Evolutionary conservation across 2,329 filamentous ascomycete species (phyloP).

Genomic region (Cladophialophora immunda): DNA sequence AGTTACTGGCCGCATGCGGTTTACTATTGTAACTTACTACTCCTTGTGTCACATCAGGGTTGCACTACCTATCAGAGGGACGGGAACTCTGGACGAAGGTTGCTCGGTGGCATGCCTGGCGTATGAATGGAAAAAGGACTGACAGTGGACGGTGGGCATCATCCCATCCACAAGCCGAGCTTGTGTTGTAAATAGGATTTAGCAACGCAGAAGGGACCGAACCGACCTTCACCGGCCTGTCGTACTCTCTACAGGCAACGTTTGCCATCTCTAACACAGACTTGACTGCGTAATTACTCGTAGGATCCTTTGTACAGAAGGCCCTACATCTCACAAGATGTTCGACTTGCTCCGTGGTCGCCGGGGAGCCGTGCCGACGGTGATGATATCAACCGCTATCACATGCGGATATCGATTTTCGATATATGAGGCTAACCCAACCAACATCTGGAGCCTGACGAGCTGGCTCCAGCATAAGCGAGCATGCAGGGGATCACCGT

Average conservation of each 20-base stretch:
- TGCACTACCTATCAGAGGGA: background rate
- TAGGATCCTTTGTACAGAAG: background rate
- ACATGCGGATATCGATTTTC: background rate
- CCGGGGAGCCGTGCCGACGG: background rate
- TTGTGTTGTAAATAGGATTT: background rate
- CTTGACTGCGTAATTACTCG: background rate
- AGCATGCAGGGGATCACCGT: conserved; percentile 17
- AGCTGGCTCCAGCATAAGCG: conserved; percentile 6
- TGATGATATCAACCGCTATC: background rate
- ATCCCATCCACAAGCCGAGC: background rate
- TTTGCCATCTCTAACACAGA: background rate
- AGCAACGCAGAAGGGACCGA: background rate
- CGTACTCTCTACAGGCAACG: background rate
- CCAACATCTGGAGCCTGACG: background rate
- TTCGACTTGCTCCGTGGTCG: background rate
- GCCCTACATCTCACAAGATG: background rate
- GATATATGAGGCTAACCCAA: background rate
- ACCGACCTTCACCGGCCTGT: background rate
- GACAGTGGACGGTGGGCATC: background rate
- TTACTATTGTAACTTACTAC: background rate
- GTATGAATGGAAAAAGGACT: background rate
- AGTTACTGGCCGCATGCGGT: background rate
- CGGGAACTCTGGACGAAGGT: background rate
- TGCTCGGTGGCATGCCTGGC: background rate
- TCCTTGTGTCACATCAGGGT: background rate